phyloP scores from a whole-genome alignment of 2,329 filamentous ascomycete species.

The Alternaria sp. region DNA sequence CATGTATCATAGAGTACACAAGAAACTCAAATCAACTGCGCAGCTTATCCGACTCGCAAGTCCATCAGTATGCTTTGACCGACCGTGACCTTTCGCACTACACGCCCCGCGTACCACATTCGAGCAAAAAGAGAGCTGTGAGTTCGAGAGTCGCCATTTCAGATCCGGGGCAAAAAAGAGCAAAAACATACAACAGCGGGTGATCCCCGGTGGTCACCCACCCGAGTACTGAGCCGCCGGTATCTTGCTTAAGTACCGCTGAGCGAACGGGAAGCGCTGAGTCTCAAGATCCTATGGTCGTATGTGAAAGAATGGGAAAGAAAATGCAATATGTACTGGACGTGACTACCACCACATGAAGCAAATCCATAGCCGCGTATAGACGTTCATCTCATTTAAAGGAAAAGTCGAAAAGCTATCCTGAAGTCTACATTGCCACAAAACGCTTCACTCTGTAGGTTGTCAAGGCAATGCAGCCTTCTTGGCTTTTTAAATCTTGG shows the following conservation, averaged over 20 bases:
- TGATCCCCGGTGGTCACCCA: background rate
- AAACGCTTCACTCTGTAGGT: background rate
- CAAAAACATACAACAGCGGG: background rate
- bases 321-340: no score
- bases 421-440: background rate
- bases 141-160: background rate
- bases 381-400: rapidly evolving
- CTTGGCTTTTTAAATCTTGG: background rate
- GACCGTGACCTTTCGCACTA: background rate
- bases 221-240: background rate
- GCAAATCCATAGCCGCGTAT: background rate
- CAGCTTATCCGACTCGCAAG: background rate
- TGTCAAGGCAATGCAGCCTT: background rate
- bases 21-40: background rate
- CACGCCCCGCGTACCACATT: background rate
- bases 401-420: background rate
- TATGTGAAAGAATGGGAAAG: background rate
- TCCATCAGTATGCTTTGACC: background rate
- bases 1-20: background rate
- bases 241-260: background rate
- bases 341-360: background rate
- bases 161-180: background rate
- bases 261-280: background rate
- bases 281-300: background rate
- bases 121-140: background rate